Conservation (phyloP, 169 alveolate genomes). For the Cryptosporidium tyzzeri region DNA sequence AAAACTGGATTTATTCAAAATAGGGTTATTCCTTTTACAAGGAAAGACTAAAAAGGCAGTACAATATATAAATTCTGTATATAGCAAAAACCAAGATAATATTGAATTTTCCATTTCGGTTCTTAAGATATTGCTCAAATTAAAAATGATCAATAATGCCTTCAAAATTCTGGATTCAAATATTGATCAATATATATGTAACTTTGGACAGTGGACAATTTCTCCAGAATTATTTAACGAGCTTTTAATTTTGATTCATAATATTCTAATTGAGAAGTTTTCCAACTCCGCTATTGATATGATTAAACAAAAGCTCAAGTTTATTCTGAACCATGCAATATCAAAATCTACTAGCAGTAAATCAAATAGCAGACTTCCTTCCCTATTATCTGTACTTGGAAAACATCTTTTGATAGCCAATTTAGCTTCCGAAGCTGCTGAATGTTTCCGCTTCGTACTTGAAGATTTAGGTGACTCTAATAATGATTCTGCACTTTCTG, state of each 20-base stretch:
- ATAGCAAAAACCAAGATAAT: constrained; percentile 22
- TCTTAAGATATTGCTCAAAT: constrained; percentile 18
- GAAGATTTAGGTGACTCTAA: constrained; percentile 13
- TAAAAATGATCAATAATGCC: constrained; percentile 11
- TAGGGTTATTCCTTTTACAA: constrained; percentile 29
- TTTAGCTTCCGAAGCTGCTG: constrained; percentile 20
- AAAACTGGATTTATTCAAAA: constrained; percentile 54
- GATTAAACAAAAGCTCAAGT: constrained; percentile 8
- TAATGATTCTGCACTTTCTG: constrained; percentile 28
- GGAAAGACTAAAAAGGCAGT: constrained; percentile 53
- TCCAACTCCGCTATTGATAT: constrained; percentile 19
- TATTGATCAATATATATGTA: not conserved
- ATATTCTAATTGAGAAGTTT: constrained; percentile 16
- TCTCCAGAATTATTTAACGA: constrained; percentile 26
- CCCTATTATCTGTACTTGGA: constrained; percentile 40
- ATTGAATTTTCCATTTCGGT: constrained; percentile 27
- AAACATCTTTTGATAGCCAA: constrained; percentile 18
- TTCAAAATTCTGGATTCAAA: constrained; percentile 22
- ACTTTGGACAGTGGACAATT: not conserved
- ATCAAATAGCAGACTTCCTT: constrained; percentile 1
- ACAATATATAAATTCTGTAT: constrained; percentile 13
- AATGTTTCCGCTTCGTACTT: constrained; percentile 39
- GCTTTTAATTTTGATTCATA: not conserved
- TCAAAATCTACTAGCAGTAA: not conserved
- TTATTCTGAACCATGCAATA: not conserved